phyloP scores from a whole-genome alignment of 73 alveolate species.

The Durusdinium trenchii region DNA sequence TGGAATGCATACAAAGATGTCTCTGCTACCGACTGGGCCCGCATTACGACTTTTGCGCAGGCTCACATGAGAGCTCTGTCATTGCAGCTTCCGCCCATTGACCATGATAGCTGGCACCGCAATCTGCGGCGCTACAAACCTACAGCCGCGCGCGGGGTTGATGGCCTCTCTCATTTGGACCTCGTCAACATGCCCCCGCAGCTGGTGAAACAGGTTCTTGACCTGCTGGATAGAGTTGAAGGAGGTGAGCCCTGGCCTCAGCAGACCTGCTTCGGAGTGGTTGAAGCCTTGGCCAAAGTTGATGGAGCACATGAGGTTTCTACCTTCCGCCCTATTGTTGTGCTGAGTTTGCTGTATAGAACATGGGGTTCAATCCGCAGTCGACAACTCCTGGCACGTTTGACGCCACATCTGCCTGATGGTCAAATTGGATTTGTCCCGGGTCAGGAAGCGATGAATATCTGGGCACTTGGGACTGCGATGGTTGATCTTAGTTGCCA shows the following conservation, averaged over 20 bases:
- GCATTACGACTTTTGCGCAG: neutral
- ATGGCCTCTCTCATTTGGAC: neutral
- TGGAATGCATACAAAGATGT: neutral
- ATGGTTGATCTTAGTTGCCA: neutral
- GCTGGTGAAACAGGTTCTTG: neutral
- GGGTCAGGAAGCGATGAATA: neutral
- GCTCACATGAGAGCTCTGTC: neutral
- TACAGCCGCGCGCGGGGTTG: conserved; percentile 16
- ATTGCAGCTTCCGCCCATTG: neutral
- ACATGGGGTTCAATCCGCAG: neutral
- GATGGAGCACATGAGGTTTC: neutral
- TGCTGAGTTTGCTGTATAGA: neutral
- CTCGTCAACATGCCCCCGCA: neutral
- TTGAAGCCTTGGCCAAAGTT: neutral
- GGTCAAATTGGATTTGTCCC: neutral
- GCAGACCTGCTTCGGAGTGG: neutral
- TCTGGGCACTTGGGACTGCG: neutral
- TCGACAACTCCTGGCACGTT: neutral
- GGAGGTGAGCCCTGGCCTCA: neutral
- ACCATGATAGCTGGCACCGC: neutral
- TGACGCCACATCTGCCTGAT: neutral
- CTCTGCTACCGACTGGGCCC: neutral
- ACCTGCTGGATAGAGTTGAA: neutral
- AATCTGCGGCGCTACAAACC: neutral
- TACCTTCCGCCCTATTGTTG: neutral